Evolutionary conservation across 192 early-diverging fungal genomes (phyloP), one percentile per base, ranked within the genome.

Genomic region (Coemansia sp.): DNA sequence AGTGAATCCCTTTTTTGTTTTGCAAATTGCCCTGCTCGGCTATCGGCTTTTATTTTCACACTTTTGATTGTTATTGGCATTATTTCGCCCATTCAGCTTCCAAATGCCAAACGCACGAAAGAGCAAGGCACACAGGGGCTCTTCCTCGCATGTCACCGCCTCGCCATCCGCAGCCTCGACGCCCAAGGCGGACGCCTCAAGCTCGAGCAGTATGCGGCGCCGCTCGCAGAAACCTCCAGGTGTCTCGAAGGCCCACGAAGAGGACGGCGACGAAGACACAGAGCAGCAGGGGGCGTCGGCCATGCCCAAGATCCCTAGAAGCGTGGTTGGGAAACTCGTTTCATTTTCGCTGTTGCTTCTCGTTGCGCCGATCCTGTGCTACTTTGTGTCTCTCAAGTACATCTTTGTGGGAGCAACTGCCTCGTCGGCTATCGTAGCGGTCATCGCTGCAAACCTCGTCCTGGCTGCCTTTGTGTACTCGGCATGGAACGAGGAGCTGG

Each of bases 391-490:
- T 23, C 69, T 81, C 24, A 68, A 66, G 48, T 61, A 65, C 50
- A 58, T 71, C 48, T 81, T 74, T 71, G 60, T 61, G 13, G 78
- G 78, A 30, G 64, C 64, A 14, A 74, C 78, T 8, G 67, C 78
- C 4, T 52, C 78, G 22, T 70, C 72, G 0, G 78, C 78, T 1
- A 75, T 81, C 14, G 66, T 65, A 5, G 78, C 78, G 0, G 78
- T 74, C 8, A 62, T 81, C 4, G 62, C 66, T 1, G 72, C 78
- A 25, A 81, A 81, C 55, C 11, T 68, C 32, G 71, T 81, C 13
- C 68, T 81, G 29, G 71, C 62, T 3, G 72, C 59, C 28, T 81
- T 67, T 36, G 71, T 74, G 6, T 81, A 71, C 39, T 68, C 62
- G 4, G 78, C 78, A 30, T 81, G 72, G 71, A 32, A 58, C 47